Evolutionary conservation across 495 filamentous ascomycete species (phyloP), one percentile per base, ranked within the genome.

Genomic region (Hypoxylon cercidicola): DNA sequence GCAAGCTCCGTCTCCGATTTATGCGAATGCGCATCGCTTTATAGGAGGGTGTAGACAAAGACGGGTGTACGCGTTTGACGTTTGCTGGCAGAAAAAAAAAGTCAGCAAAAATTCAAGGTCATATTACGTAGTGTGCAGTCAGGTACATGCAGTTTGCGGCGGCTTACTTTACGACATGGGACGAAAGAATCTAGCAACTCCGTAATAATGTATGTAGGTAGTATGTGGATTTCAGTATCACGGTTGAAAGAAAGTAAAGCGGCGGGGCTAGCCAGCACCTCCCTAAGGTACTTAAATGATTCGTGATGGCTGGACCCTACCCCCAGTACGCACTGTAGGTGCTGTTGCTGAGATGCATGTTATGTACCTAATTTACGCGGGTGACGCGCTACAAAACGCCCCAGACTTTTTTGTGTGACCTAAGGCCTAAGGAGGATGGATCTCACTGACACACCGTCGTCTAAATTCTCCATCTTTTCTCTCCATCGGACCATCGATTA

Each of bases 1-100:
- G 50, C 45, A 53, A 23, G 25, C 9, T 43, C 30, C 39, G 30
- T 16, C 28, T 44, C 30, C 39, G 23, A 23, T 20, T 44, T 16
- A 46, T 60, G 37, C 50, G 43, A 44, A 68, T 60, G 39, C 44
- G 65, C 65, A 63, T 68, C 59, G 43, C 65, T 63, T 60, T 60
- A 20, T 43, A 23, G 44, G 23, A 34, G 19, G 43, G 37, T 2
- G 54, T 55, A 9, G 43, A 44, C 43, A 46, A 68, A 62, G 30
- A 28, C 18, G 35, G 30, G 9, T 49, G 41, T 43, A 55, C 34
- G 23, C 13, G 32, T 48, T 58, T 53, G 30, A 23, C 37, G 34
- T 28, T 28, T 28, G 25, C 25, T 28, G 25, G 25, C 19, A 48
- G 46, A 19, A 18, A 51, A 41, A 34, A n/a, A n/a, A n/a, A n/a